phyloP scores from a whole-genome alignment of 192 early-diverging fungal species.

The Irineochytrium annulatum region DNA sequence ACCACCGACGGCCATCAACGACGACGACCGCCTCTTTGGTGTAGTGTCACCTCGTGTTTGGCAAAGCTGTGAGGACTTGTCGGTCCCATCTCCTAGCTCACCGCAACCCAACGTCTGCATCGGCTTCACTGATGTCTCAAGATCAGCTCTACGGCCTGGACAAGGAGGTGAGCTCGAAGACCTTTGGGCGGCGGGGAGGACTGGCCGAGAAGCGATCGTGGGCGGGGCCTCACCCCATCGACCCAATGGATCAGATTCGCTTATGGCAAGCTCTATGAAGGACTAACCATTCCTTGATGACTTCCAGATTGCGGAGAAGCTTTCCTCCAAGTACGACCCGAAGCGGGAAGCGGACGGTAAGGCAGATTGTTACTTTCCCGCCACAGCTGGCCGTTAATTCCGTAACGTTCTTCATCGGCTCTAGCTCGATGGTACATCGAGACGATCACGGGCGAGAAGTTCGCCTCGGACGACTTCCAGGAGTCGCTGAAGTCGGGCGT shows the following conservation, averaged over 20 bases:
- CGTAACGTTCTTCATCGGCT: no score
- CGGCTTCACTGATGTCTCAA: no score
- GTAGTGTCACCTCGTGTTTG: no score
- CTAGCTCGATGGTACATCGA: conserved; percentile 59
- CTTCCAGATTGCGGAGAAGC: conserved; percentile 20
- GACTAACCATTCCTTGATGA: no score
- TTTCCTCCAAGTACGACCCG: conserved; percentile 29
- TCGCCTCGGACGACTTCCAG: conserved; percentile 49
- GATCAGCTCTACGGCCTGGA: conserved; percentile 29
- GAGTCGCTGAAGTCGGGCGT: conserved; percentile 65
- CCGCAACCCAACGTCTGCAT: no score
- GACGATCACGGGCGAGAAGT: conserved; percentile 37
- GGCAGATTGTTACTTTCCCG: neutral
- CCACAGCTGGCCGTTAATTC: neutral
- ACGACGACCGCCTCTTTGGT: no score
- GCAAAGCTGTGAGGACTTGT: no score
- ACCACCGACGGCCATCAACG: no score
- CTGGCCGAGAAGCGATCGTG: neutral
- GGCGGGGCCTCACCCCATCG: neutral
- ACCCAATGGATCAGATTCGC: neutral
- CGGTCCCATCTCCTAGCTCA: no score
- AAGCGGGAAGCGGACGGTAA: conserved; percentile 15
- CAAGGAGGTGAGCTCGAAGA: conserved; percentile 12
- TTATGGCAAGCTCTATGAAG: neutral
- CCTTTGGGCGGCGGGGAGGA: neutral